Evolutionary conservation across 345 rosid species (phyloP), one percentile per base, ranked within the genome.

Genomic region (Psidium guajava): DNA sequence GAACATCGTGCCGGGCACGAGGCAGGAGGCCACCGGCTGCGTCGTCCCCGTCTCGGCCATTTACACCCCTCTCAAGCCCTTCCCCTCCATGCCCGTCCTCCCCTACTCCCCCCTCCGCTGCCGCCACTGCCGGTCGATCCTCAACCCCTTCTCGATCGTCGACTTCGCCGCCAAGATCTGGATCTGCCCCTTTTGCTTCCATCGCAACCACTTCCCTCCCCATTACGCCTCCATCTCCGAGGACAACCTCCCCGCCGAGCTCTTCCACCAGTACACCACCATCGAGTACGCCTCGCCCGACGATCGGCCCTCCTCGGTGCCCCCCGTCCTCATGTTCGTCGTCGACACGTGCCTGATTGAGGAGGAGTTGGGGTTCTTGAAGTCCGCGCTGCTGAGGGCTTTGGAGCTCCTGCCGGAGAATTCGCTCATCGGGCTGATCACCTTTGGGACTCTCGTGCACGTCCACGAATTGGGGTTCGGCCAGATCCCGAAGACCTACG

Each of bases 121-220:
- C 91, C 96, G 98, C 49, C 91, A 90, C 56, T 97, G 99, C 88
- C 96, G 98, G 85, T 96, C 98, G 42, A 91, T 95, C 40, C 93
- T 97, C 84, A 96, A 96, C 86, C 98, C 98, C 47, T 96, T 90
- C 92, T 90, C 93, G 84, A 89, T 91, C 87, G 96, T 95, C 44
- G 99, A 97, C 88, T 97, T 91, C 92, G 86, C 95, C 8, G 95
- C 95, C 82, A 95, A 89, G 92, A 90, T 90, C 85, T 96, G 98
- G 99, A 93, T 95, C 91, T 97, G 99, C 86, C 98, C 98, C 57
- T 91, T 96, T 90, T 97, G 98, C 91, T 96, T 93, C 87, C 94
- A 92, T 58, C 98, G 99, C 56, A 97, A 93, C 86, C 96, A 95
- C 82, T 96, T 97, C 89, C 98, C 98, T 2, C 86, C 89, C 12